Base-by-base conservation (phyloP, 2,329 filamentous ascomycete species). In the Diaporthe sp. region DNA sequence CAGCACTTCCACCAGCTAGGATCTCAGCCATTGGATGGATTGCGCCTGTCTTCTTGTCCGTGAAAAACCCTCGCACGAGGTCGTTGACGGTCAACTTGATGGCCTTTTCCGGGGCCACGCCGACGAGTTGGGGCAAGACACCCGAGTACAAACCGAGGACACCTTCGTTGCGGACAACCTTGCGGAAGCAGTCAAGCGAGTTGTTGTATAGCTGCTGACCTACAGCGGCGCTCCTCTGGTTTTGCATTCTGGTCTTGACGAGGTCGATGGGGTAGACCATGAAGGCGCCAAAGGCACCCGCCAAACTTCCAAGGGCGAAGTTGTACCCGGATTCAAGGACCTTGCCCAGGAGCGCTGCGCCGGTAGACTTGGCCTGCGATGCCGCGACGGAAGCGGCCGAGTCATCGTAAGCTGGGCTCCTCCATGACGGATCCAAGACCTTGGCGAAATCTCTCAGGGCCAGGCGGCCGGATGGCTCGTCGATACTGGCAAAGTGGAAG, bases 21-120 rank as follows among this genome's bases (percentile, higher is more conserved):
- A 98, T 86, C 85, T 99, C 97, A 76, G 92, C 87, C 40, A 87
- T 86, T 79, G 91, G 85, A 81, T 87, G 89, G 81, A 99, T 98
- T 75, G 91, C 87, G 67, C 94, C 93, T 55, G 90, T 92, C 77
- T 95, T 90, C 81, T 91, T 90, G 80, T 95, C 92, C 4, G 92
- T 94, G 81, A 96, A 93, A 78, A 90, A 89, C 12, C 90, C 89
- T 81, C 97, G 93, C 30, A 97, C 95, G 72, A 99, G 86, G 82
- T 99, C 97, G 85, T 99, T 99, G 81, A 99, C 96, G 0, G 97
- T 99, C 77, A 99, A 91, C 88, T 99, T 99, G 87, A 99, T 99
- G 79, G 97, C 97, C 88, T 99, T 99, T 84, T 99, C 97, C 2
- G 97, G 97, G n/a, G 97, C 97, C 60, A 99, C 97, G 84, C 97